These are phyloP conservation scores for Mucor mucedo DNA, from an alignment of 371 early-diverging fungal genomes.

Conservation along the genomic window DNA sequence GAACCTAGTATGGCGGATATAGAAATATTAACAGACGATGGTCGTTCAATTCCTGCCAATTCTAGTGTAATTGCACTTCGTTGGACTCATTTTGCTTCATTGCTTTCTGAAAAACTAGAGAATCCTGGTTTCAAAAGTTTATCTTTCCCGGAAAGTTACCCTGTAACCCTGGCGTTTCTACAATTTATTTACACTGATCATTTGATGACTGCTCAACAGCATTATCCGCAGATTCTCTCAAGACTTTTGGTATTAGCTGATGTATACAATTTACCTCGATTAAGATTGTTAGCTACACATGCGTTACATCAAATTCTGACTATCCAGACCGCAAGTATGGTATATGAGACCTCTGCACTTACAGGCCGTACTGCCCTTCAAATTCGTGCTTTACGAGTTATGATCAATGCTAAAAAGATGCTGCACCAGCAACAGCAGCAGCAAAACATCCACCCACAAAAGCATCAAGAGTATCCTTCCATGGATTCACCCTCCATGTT, in stretches of 20 bases:
- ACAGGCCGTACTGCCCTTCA: constrained; percentile 65
- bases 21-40: constrained; percentile 67
- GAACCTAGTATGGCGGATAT: constrained; percentile 72
- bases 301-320: constrained; percentile 73
- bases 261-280: constrained; percentile 61
- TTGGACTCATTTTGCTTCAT: constrained; percentile 70
- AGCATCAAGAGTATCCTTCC: constrained; percentile 29
- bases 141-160: constrained; percentile 65
- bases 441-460: constrained; percentile 10
- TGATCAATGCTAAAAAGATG: constrained; percentile 67
- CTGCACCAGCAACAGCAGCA: constrained; percentile 60
- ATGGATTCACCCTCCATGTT: constrained; percentile 11
- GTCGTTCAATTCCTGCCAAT: constrained; percentile 68
- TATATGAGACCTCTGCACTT: constrained; percentile 68
- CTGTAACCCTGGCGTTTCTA: constrained; percentile 69
- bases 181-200: constrained; percentile 79
- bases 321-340: constrained; percentile 71
- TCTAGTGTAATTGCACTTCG: constrained; percentile 66
- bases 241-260: constrained; percentile 69
- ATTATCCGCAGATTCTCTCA: constrained; percentile 65
- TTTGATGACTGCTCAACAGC: constrained; percentile 69
- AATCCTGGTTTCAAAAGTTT: constrained; percentile 36
- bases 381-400: constrained; percentile 66
- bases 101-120: constrained; percentile 34
- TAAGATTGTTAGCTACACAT: constrained; percentile 64